Conservation (phyloP, 768 basidiomycete species). For the Krasilnikovozyma curviuscula region DNA sequence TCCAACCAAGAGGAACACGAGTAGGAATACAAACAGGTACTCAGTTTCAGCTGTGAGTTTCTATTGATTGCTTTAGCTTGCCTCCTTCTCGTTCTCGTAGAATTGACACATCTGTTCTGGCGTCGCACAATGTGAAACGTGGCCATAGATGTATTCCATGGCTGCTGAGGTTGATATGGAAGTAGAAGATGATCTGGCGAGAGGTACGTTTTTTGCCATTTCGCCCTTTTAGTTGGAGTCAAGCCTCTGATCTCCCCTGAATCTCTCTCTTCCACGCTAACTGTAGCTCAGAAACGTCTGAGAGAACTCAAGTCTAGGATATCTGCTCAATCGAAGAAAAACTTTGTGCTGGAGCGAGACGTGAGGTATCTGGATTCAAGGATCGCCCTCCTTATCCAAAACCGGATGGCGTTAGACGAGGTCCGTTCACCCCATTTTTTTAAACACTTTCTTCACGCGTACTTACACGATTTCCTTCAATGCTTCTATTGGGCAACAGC, state of each 20-base stretch:
- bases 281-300: slow-evolving; percentile 82
- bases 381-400: slow-evolving; percentile 93
- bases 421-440: slow-evolving; percentile 26
- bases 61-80: too few species aligned
- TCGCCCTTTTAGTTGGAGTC: background rate
- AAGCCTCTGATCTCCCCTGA: background rate
- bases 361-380: slow-evolving; percentile 94
- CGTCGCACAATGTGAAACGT: too few species aligned
- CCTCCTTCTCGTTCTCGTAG: too few species aligned
- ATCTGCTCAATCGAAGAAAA: slow-evolving; percentile 97
- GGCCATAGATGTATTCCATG: slow-evolving; percentile 71
- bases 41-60: slow-evolving; percentile 92
- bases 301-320: slow-evolving; percentile 92
- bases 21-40: slow-evolving; percentile 88
- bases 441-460: background rate
- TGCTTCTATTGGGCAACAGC: slow-evolving; percentile 31
- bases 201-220: slow-evolving; percentile 39
- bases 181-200: slow-evolving; percentile 86
- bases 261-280: background rate
- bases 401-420: slow-evolving; percentile 91
- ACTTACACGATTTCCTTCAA: background rate
- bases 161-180: slow-evolving; percentile 97
- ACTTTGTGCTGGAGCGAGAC: slow-evolving; percentile 95
- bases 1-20: too few species aligned
- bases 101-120: too few species aligned